A percentile compares a stretch with the other conserved stretches of the same genome.
These are phyloP conservation scores for Trichoderma oligosporum DNA, from an alignment of 2,329 filamentous ascomycete genomes.

Conservation along the genomic window DNA sequence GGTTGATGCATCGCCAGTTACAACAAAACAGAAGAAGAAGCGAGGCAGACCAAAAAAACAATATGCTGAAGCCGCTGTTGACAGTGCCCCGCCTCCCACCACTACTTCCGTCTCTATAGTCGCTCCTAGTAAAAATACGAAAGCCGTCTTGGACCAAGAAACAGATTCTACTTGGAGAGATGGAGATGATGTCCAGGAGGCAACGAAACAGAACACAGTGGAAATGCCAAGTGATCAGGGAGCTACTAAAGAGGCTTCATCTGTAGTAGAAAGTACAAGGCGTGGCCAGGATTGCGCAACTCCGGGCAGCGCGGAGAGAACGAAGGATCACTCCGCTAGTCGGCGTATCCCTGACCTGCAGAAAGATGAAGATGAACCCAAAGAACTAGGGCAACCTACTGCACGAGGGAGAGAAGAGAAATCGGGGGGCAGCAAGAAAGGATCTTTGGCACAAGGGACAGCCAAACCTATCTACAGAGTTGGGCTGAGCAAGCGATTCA, in stretches of 20 bases:
- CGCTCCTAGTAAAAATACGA: neutral
- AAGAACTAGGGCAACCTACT: neutral
- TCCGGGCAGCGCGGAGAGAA: neutral
- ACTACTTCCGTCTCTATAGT: neutral
- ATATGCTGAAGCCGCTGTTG: neutral
- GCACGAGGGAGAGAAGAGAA: conserved; percentile 14
- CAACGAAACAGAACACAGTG: neutral
- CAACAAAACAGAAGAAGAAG: conserved; percentile 32
- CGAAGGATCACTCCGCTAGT: neutral
- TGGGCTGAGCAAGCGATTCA: conserved; percentile 48
- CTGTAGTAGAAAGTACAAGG: neutral
- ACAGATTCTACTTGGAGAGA: neutral
- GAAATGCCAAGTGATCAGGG: neutral
- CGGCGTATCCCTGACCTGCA: neutral
- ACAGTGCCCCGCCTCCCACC: conserved; percentile 23
- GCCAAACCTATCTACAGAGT: conserved; percentile 46
- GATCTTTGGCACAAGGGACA: conserved; percentile 20
- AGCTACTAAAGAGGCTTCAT: neutral
- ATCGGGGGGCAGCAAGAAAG: conserved; percentile 16
- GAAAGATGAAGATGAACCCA: conserved; percentile 1
- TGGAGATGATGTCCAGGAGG: neutral
- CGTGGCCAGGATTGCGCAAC: neutral
- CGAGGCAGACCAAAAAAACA: conserved; percentile 43
- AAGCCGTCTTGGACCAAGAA: neutral
- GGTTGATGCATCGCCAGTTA: neutral